Evolutionary conservation across 1,139 yeast genomes (phyloP).

Genomic region (Insectozyma bohioensis): DNA sequence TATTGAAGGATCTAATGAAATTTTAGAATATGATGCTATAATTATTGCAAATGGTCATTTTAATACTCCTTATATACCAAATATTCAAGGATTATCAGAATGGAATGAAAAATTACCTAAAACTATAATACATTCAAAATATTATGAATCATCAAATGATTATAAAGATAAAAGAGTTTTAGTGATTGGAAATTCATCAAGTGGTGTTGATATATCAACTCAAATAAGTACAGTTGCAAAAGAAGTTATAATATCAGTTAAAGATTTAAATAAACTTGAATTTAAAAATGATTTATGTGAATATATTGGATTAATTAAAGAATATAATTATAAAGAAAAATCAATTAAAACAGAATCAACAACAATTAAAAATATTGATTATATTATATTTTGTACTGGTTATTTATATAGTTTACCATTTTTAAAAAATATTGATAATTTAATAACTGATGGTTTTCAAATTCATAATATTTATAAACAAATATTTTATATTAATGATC

Average conservation of each 20-base stretch:
- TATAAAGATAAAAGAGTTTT: slow-evolving; percentile 41
- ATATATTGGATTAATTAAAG: slow-evolving; percentile 29
- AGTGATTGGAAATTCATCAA: slow-evolving; percentile 47
- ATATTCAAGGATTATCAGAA: slow-evolving; percentile 36
- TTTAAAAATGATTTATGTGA: slow-evolving; percentile 14
- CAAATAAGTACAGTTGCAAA: slow-evolving; percentile 42
- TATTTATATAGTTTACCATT: slow-evolving; percentile 46
- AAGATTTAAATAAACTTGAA: slow-evolving; percentile 21
- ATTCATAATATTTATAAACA: slow-evolving; percentile 41
- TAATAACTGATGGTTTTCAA: slow-evolving; percentile 31
- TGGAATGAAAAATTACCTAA: slow-evolving; percentile 35
- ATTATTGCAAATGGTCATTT: slow-evolving; percentile 52
- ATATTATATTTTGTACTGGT: slow-evolving; percentile 49
- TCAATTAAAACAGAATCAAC: slow-evolving; percentile 31
- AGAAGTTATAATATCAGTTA: slow-evolving; percentile 36
- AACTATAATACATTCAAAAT: slow-evolving; percentile 44
- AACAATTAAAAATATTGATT: slow-evolving; percentile 31
- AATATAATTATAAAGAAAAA: slow-evolving; percentile 25
- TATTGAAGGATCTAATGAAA: slow-evolving; percentile 14
- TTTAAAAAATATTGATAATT: slow-evolving; percentile 21
- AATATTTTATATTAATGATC: slow-evolving; percentile 45
- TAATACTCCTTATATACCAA: slow-evolving; percentile 45
- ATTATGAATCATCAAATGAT: slow-evolving; percentile 31
- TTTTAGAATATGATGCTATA: slow-evolving; percentile 41
- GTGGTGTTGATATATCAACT: slow-evolving; percentile 48